Base-by-base conservation (phyloP, 192 early-diverging fungal genomes). In the Gryganskiella cystojenkinii region DNA sequence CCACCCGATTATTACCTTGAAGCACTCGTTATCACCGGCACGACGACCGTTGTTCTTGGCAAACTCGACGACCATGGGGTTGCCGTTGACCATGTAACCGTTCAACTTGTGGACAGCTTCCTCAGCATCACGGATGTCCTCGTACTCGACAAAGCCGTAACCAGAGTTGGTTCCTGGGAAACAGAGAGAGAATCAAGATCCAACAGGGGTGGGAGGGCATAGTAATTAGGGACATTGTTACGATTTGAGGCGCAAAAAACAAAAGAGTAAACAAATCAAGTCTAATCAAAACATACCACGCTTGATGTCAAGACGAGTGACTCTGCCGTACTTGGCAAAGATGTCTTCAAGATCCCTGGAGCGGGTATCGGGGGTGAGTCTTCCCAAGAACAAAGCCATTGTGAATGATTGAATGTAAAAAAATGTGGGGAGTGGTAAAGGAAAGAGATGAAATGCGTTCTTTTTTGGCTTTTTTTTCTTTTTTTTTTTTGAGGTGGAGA, bases 281-380 rank as follows among this genome's bases (percentile, higher is more conserved):
- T 54, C 3, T 44, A 17, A 19, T 51, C 2, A 4, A 51, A 33
- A 34, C 2, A 22, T 79, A 84, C 85, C 83, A 76, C 83, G 60
- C 75, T 87, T 87, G 27, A 87, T 73, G 68, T 87, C 85, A 33
- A 87, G 80, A 51, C 85, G 81, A 58, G 81, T 87, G 52, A 87
- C 76, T 58, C 80, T 79, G 54, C 85, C 85, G 68, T 83, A 87
- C 65, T 84, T 84, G 61, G 80, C 65, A 80, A 87, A 87, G 27
- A 87, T 82, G 51, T 89, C 83, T 63, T 87, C 85, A 35, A 87
- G 75, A 80, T 87, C 85, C 60, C 85, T 75, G 28, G 80, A 78
- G 74, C 73, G 69, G 27, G 72, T 86, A 59, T 82, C 80, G 42
- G 79, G 69, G 14, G 84, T 61, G 40, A 86, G 76, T 51, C 84